These are phyloP conservation scores for Suillus hirtellus DNA, from an alignment of 768 basidiomycete genomes.

Conservation along the genomic window DNA sequence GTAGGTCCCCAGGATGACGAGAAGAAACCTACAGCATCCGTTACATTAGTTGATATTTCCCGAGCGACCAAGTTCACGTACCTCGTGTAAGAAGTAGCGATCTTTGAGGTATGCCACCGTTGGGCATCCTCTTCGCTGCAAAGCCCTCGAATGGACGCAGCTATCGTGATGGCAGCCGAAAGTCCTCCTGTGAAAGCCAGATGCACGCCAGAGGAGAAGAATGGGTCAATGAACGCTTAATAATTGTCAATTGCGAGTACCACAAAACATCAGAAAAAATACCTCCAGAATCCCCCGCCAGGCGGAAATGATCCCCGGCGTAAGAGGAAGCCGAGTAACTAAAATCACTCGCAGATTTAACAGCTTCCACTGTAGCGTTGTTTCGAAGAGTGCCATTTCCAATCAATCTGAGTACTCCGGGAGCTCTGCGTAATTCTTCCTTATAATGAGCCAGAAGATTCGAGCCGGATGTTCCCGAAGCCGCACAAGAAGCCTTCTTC, in stretches of 20 bases:
- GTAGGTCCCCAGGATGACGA: slow-evolving; percentile 73
- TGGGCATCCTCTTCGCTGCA: slow-evolving; percentile 44
- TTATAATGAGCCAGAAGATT: not conserved
- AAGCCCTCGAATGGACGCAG: slow-evolving; percentile 38
- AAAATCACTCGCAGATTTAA: not conserved
- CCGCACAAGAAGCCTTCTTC: not conserved
- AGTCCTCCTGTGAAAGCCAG: slow-evolving; percentile 63
- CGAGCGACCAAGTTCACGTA: slow-evolving; percentile 19
- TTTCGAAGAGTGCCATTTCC: not conserved
- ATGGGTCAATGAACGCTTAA: not conserved
- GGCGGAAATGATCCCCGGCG: not conserved
- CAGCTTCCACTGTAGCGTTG: not conserved
- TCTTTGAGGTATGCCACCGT: slow-evolving; percentile 55
- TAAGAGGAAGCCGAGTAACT: not conserved
- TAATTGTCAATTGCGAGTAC: not conserved
- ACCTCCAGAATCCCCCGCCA: slow-evolving; percentile 1
- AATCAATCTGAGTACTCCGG: not conserved
- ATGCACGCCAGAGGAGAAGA: slow-evolving; percentile 60
- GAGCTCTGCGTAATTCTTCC: not conserved
- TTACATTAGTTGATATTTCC: not conserved
- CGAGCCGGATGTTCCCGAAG: not conserved
- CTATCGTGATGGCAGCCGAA: slow-evolving; percentile 56
- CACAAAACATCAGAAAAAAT: not conserved
- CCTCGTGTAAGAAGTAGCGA: slow-evolving; percentile 61
- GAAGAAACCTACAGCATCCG: slow-evolving; percentile 43